Conservation (phyloP, 805 yeast species). For the Wickerhamiella siamensis region DNA sequence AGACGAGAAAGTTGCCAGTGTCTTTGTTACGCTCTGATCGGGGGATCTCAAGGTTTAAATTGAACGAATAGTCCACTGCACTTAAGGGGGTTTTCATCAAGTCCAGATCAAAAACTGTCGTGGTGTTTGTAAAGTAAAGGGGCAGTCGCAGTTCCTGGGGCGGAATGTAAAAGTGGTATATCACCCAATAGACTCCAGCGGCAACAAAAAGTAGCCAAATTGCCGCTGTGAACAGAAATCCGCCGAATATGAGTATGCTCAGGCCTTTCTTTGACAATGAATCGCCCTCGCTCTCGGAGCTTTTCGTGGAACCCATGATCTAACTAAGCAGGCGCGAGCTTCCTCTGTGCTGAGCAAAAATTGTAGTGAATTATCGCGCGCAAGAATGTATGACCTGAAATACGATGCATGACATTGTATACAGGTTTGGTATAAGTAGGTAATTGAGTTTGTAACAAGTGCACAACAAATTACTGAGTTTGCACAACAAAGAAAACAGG, state of each 20-base stretch:
- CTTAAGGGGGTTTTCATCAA: slow-evolving; percentile 1
- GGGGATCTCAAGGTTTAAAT: slow-evolving; percentile 21
- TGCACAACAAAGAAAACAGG: too few species aligned
- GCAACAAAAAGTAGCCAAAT: slow-evolving; percentile 12
- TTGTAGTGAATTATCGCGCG: too few species aligned
- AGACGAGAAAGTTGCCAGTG: slow-evolving; percentile 24
- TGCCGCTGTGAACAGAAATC: slow-evolving; percentile 20
- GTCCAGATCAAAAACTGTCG: not conserved
- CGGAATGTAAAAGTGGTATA: slow-evolving; percentile 16
- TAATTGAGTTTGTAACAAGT: too few species aligned
- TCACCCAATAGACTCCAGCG: slow-evolving; percentile 11
- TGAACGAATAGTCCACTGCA: slow-evolving; percentile 18
- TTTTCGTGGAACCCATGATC: too few species aligned
- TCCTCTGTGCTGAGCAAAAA: too few species aligned
- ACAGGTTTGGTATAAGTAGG: too few species aligned
- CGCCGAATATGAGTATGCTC: slow-evolving; percentile 15
- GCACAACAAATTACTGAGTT: too few species aligned
- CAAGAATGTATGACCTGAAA: too few species aligned
- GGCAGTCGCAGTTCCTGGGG: not conserved
- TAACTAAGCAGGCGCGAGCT: too few species aligned
- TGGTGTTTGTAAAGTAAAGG: not conserved
- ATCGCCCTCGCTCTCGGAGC: too few species aligned
- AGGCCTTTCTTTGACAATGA: not conserved
- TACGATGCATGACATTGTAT: too few species aligned
- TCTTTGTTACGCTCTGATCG: slow-evolving; percentile 19